Evolutionary conservation across 192 early-diverging fungal genomes (phyloP).

Genomic region (Podila horticola): DNA sequence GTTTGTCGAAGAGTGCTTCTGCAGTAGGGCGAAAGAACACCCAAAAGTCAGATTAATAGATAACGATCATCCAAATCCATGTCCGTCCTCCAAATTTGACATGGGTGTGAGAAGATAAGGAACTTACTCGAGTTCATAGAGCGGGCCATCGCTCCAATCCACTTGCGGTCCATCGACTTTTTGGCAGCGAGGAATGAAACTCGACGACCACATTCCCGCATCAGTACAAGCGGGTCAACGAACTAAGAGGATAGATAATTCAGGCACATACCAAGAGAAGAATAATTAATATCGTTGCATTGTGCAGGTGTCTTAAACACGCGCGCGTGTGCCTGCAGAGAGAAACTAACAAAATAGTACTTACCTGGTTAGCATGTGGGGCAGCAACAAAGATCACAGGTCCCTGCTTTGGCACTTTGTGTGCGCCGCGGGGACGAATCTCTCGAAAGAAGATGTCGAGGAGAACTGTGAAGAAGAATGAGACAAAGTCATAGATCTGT

Average conservation of each 20-base stretch:
- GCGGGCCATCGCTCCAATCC: conserved; percentile 86
- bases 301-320: conserved; percentile 1
- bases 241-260: conserved; percentile 65
- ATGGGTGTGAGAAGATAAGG: conserved; percentile 58
- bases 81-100: not conserved
- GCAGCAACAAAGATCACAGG: conserved; percentile 95
- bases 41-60: not conserved
- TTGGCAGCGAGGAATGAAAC: conserved; percentile 86
- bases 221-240: conserved; percentile 92
- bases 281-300: not conserved
- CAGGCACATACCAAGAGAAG: too few species aligned
- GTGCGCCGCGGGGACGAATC: conserved; percentile 82
- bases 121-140: conserved; percentile 80
- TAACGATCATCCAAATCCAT: not conserved
- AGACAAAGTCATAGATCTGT: conserved; percentile 74
- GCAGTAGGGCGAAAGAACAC: not conserved
- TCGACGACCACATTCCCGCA: conserved; percentile 80
- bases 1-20: not conserved
- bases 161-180: conserved; percentile 87
- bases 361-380: conserved; percentile 80
- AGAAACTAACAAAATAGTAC: conserved; percentile 6
- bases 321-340: not conserved
- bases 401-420: conserved; percentile 85
- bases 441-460: conserved; percentile 91
- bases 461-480: conserved; percentile 72